phyloP scores from a whole-genome alignment of 2,329 filamentous ascomycete genomes.

The Catunica adiposa region DNA sequence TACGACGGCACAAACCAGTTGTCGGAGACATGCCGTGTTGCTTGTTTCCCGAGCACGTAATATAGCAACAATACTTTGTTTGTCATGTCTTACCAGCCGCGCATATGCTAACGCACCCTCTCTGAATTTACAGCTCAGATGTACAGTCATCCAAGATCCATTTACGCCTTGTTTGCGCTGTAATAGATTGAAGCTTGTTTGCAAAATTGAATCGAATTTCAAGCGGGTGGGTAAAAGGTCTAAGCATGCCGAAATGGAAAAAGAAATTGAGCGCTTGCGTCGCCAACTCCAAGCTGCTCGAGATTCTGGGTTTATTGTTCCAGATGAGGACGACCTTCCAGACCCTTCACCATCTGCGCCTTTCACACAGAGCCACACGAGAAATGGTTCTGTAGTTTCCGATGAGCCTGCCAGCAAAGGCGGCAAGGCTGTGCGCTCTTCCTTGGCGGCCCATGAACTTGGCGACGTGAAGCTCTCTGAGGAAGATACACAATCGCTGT shows the following conservation, averaged over 20 bases:
- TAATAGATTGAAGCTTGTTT: constrained; percentile 61
- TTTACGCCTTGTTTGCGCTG: constrained; percentile 65
- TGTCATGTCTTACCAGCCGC: not conserved
- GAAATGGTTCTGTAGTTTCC: constrained; percentile 48
- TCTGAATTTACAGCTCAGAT: constrained; percentile 46
- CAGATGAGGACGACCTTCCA: constrained; percentile 38
- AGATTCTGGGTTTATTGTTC: constrained; percentile 37
- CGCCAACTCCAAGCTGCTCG: constrained; percentile 44
- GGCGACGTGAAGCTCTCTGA: constrained; percentile 49
- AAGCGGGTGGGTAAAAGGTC: constrained; percentile 69
- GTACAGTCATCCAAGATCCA: constrained; percentile 68
- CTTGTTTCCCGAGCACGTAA: not conserved
- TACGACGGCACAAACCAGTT: not conserved
- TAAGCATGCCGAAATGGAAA: constrained; percentile 75
- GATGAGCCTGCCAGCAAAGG: constrained; percentile 43
- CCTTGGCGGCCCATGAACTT: constrained; percentile 25
- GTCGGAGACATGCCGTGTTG: not conserved
- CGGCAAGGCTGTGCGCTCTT: not conserved
- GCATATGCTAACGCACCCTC: constrained; percentile 1
- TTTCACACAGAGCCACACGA: constrained; percentile 34
- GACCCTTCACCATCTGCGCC: constrained; percentile 20
- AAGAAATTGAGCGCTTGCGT: constrained; percentile 55
- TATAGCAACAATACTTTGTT: not conserved
- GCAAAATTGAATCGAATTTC: constrained; percentile 78
- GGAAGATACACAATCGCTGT: constrained; percentile 46